Evolutionary conservation across 2,329 filamentous ascomycete genomes (phyloP), one percentile per base, ranked within the genome.

Genomic region (Penicillium janthinellum): DNA sequence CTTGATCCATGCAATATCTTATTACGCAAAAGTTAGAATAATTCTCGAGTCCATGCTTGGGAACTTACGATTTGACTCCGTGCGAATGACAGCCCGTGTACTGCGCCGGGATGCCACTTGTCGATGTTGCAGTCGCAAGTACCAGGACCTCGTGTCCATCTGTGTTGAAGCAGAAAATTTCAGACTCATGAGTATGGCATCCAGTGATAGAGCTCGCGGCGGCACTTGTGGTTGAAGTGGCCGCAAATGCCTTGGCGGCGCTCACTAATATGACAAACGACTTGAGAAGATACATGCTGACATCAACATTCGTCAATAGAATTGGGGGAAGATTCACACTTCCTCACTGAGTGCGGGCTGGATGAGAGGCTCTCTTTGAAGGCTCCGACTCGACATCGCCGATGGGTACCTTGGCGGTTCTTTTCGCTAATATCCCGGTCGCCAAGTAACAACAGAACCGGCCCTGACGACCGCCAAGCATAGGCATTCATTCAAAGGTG

Each of bases 41-140:
- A 14, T 35, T 17, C 56, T 48, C 3, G 39, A 5, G 20, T 7
- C 11, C 14, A 37, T 6, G n/a, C 14, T 14, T 6, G 11, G 4
- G 4, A 5, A 56, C 62, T 60, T 77, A 90, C 86, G 81, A 80
- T 48, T 86, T 80, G 3, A 73, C 68, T 15, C 78, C 86, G 73
- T 91, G 88, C 0, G 75, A 67, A 71, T 91, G 88, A 69, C 89
- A 91, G 56, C 76, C 85, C 0, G 87, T 90, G 67, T 86, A 90
- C 54, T 83, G 76, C 0, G 86, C 78, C 1, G 88, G 86, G 17
- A 86, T 73, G 51, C 83, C 81, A 48, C 81, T 80, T 1, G 83
- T 86, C 17, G 80, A 81, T 4, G 84, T 89, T 2, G 79, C 77
- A 6, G 82, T 81, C 47, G 69, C 60, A 0, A 72, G 71, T 5